A percentile compares a stretch with the other conserved stretches of the same genome.
These are phyloP conservation scores for Quillaja saponaria DNA, from an alignment of 306 rosid species.

Conservation along the genomic window DNA sequence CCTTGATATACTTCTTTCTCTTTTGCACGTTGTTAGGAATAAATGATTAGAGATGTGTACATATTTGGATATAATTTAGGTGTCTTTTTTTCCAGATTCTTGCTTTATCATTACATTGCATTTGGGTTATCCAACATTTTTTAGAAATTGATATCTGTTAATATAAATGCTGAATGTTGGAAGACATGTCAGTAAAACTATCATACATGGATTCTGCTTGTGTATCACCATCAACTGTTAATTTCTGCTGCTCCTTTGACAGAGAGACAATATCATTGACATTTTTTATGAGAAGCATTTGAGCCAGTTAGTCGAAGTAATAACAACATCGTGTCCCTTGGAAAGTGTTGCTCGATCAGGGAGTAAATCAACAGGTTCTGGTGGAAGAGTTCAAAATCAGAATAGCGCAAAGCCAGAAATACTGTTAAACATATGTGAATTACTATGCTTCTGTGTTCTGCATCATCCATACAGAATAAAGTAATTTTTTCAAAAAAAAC, in stretches of 20 bases:
- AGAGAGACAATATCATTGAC: slow-evolving; percentile 85
- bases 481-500: slow-evolving; percentile 49
- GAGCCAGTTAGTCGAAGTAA: slow-evolving; percentile 76
- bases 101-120: slow-evolving; percentile 20
- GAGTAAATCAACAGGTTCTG: slow-evolving; percentile 40
- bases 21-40: no score
- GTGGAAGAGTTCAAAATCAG: slow-evolving; percentile 44
- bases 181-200: no score
- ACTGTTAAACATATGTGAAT: slow-evolving; percentile 81
- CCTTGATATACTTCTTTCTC: no score
- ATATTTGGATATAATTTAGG: no score
- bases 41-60: no score
- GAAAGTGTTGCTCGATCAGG: slow-evolving; percentile 49
- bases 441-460: slow-evolving; percentile 91
- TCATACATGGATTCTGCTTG: no score
- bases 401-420: slow-evolving; percentile 78
- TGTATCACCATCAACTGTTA: slow-evolving; percentile 8
- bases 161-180: slow-evolving; percentile 59
- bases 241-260: slow-evolving; percentile 29
- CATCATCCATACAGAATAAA: slow-evolving; percentile 96
- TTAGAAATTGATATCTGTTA: slow-evolving; percentile 55
- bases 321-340: slow-evolving; percentile 66
- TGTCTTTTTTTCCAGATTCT: neutral
- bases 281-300: slow-evolving; percentile 90
- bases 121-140: slow-evolving; percentile 37